Conservation (phyloP, 1,139 yeast species). For the Taphrina deformans region DNA sequence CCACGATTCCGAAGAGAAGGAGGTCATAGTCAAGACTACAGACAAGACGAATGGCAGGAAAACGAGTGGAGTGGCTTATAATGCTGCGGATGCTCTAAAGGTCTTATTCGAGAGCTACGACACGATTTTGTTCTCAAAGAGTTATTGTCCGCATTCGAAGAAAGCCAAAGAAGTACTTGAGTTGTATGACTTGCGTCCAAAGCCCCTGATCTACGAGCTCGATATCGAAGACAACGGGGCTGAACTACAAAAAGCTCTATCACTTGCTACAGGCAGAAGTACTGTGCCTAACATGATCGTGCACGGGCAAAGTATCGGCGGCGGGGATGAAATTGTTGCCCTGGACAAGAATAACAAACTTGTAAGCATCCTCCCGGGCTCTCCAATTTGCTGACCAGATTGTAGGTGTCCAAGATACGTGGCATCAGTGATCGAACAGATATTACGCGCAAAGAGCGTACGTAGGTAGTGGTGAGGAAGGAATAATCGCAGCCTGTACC, state of each 20-base stretch:
- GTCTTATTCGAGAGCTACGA: conserved; percentile 8
- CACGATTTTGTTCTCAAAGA: conserved; percentile 25
- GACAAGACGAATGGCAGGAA: neutral
- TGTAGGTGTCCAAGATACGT: conserved; percentile 18
- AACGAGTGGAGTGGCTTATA: neutral
- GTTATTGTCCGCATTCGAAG: conserved; percentile 61
- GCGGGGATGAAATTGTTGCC: conserved; percentile 73
- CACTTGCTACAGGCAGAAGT: conserved; percentile 77
- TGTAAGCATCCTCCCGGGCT: conserved; percentile 41
- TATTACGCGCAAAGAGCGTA: conserved; percentile 11
- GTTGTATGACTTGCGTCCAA: conserved; percentile 70
- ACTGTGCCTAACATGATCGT: conserved; percentile 94
- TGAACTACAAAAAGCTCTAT: conserved; percentile 77
- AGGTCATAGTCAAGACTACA: neutral
- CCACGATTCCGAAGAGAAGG: neutral
- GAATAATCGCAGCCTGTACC: too few relatives aligned
- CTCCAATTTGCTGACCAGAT: neutral
- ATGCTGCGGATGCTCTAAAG: conserved; percentile 6
- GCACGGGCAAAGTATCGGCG: conserved; percentile 89
- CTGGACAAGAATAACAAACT: conserved; percentile 61
- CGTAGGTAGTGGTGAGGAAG: too few relatives aligned
- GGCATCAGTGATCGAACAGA: conserved; percentile 9
- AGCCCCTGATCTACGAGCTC: conserved; percentile 72
- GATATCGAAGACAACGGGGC: conserved; percentile 72
- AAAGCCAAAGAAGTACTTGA: conserved; percentile 67